Evolutionary conservation across 2,329 filamentous ascomycete species (phyloP).

Genomic region (Aspergillus japonicus): DNA sequence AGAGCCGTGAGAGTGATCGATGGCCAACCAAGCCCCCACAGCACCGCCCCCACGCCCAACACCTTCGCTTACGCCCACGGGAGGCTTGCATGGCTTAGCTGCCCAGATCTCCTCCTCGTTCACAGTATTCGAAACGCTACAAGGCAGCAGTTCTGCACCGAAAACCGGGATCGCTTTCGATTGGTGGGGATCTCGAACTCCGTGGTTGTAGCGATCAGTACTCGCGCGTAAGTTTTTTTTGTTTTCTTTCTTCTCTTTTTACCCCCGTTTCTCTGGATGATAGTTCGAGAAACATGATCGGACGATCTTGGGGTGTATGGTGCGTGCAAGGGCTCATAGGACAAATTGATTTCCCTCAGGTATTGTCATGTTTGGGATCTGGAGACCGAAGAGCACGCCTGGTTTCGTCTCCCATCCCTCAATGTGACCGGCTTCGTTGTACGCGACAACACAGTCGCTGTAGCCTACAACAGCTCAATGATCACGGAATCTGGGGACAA

Average conservation of each 20-base stretch:
- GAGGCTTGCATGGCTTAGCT: slow-evolving; percentile 22
- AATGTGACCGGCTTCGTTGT: slow-evolving; percentile 19
- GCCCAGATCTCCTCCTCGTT: slow-evolving; percentile 13
- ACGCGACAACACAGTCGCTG: slow-evolving; percentile 22
- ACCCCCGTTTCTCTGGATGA: background rate
- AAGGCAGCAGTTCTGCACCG: slow-evolving; percentile 19
- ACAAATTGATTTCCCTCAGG: slow-evolving; percentile 13
- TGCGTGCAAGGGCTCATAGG: background rate
- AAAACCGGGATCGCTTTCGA: slow-evolving; percentile 22
- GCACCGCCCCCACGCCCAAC: background rate
- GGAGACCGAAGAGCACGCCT: slow-evolving; percentile 18
- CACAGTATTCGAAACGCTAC: slow-evolving; percentile 13
- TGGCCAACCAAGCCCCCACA: background rate
- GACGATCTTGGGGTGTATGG: background rate
- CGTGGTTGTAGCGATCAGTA: slow-evolving; percentile 22
- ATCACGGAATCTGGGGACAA: background rate
- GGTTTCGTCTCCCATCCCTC: slow-evolving; percentile 30
- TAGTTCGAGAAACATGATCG: background rate
- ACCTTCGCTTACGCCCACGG: slow-evolving; percentile 23
- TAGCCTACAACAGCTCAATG: slow-evolving; percentile 14
- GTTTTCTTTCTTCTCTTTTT: no score
- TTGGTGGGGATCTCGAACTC: slow-evolving; percentile 21
- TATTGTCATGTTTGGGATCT: slow-evolving; percentile 35
- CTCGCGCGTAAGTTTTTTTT: slow-evolving; percentile 22
- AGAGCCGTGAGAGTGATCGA: background rate